Evolutionary conservation across 768 basidiomycete species (phyloP).

Genomic region (Sporobolomyces pararoseus): DNA sequence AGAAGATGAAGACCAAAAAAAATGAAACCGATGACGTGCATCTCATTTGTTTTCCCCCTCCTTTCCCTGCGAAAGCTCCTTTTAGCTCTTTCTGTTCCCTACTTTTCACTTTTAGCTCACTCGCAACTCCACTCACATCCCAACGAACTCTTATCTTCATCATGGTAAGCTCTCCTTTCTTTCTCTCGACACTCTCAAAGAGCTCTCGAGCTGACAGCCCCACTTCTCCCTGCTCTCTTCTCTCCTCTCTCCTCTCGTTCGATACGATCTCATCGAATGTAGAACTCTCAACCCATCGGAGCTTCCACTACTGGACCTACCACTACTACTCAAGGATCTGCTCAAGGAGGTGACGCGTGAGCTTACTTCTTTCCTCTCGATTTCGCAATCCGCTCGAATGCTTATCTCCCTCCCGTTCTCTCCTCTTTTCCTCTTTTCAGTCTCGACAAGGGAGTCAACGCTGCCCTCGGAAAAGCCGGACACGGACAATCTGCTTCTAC

Average conservation of each 20-base stretch:
- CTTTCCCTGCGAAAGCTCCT: too few relatives aligned
- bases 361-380: not conserved
- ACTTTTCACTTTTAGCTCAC: not conserved
- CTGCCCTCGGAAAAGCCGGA: not conserved
- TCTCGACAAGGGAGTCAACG: conserved; percentile 37
- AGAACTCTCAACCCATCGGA: too few relatives aligned
- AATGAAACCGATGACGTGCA: too few relatives aligned
- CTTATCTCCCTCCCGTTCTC: not conserved
- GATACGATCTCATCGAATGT: too few relatives aligned
- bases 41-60: too few relatives aligned
- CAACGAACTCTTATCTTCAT: not conserved
- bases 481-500: conserved; percentile 16
- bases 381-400: not conserved
- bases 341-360: conserved; percentile 13
- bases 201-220: too few relatives aligned
- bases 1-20: too few relatives aligned
- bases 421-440: not conserved
- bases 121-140: not conserved
- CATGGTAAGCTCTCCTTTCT: not conserved
- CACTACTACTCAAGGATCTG: not conserved
- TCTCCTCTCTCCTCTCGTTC: too few relatives aligned
- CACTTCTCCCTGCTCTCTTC: too few relatives aligned
- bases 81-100: too few relatives aligned
- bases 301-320: not conserved
- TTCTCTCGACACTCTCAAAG: not conserved